Evolutionary conservation across 768 basidiomycete genomes (phyloP).

Genomic region (Astraeus odoratus): DNA sequence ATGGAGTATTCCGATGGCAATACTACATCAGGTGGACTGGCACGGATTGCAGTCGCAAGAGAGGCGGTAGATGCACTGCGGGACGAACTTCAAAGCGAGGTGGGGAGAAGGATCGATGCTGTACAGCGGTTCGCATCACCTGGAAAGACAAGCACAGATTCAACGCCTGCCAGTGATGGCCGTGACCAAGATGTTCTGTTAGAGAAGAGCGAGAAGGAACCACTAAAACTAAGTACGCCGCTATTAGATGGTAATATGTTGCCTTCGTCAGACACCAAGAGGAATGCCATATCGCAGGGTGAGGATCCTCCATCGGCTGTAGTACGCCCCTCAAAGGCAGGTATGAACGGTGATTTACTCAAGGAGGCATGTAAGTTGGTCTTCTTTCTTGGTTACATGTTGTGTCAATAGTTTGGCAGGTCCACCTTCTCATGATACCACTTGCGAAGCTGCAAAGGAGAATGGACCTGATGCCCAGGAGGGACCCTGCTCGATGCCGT

Average conservation of each 20-base stretch:
- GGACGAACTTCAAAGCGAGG: slow-evolving; percentile 52
- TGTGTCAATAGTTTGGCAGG: neutral
- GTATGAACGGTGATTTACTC: slow-evolving; percentile 4
- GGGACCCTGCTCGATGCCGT: neutral
- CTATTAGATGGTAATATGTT: neutral
- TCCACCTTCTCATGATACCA: neutral
- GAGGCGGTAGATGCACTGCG: slow-evolving; percentile 45
- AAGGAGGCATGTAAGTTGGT: neutral
- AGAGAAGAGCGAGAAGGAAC: neutral
- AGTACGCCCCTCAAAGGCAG: slow-evolving; percentile 2
- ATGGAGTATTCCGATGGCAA: slow-evolving; percentile 14
- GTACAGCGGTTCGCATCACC: slow-evolving; percentile 4
- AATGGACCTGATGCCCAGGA: neutral
- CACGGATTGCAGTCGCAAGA: slow-evolving; percentile 44
- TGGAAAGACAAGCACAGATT: neutral
- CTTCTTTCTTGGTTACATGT: neutral
- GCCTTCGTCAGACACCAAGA: neutral
- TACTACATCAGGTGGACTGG: slow-evolving; percentile 39
- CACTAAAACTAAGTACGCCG: neutral
- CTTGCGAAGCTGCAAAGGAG: neutral
- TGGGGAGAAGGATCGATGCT: slow-evolving; percentile 38
- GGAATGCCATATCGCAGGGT: neutral
- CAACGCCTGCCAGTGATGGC: neutral
- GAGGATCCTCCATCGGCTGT: neutral
- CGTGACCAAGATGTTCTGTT: neutral